Percentiles rank a stretch among this genome's conserved stretches.
Conservation (phyloP, 176 grass and related monocot genomes). For the Tillandsia leiboldiana region DNA sequence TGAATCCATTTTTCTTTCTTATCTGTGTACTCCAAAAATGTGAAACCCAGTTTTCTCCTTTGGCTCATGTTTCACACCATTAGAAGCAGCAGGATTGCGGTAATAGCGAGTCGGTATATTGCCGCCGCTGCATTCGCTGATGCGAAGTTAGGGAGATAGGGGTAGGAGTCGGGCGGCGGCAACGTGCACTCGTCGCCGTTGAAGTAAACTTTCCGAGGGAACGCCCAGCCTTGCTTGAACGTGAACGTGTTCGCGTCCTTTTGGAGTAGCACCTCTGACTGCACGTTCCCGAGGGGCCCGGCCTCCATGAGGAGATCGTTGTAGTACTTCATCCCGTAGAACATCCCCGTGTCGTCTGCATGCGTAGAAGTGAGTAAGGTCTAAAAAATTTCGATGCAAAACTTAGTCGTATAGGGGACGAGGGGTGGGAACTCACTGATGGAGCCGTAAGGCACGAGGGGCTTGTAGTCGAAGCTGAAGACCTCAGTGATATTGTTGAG, state of each 20-base stretch:
- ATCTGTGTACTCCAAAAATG: constrained; percentile 8
- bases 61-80: constrained; percentile 7
- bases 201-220: constrained; percentile 88
- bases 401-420: neutral
- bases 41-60: too few species aligned
- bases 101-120: neutral
- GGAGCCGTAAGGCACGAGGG: constrained; percentile 39
- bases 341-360: constrained; percentile 82
- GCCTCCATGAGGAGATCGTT: constrained; percentile 95
- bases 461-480: constrained; percentile 89
- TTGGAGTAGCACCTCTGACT: constrained; percentile 76
- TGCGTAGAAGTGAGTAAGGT: neutral
- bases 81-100: constrained; percentile 19
- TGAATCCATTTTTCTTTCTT: constrained; percentile 3
- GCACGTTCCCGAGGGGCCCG: constrained; percentile 59
- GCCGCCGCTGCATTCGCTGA: neutral
- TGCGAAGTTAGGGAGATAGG: constrained; percentile 61
- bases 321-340: constrained; percentile 82
- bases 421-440: constrained; percentile 39
- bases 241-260: constrained; percentile 76
- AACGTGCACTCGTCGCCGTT: constrained; percentile 87
- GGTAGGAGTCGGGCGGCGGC: constrained; percentile 67
- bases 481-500: constrained; percentile 76
- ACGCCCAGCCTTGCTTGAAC: constrained; percentile 81
- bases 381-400: neutral